A percentile compares a stretch with the other conserved stretches of the same genome.
phyloP scores from a whole-genome alignment of 192 early-diverging fungal genomes.

The Chytriomyces confervae region DNA sequence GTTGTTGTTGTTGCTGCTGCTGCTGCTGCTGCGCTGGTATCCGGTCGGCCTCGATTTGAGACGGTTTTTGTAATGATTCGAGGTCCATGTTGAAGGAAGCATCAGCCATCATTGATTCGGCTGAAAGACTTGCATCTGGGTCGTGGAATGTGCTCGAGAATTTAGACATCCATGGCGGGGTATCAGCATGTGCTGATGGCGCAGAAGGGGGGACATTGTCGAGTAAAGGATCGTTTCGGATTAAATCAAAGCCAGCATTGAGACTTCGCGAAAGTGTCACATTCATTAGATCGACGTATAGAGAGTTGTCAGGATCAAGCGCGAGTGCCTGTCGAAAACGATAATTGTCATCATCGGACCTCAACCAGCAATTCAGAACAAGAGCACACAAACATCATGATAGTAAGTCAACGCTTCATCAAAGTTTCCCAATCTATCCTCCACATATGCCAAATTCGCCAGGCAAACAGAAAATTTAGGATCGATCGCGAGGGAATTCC shows the following conservation, averaged over 20 bases:
- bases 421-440: slow-evolving; percentile 57
- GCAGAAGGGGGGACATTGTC: too few species aligned
- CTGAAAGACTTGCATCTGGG: not conserved
- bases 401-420: slow-evolving; percentile 62
- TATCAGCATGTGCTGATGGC: not conserved
- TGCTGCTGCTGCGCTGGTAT: not conserved
- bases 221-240: not conserved
- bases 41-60: not conserved
- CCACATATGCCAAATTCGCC: slow-evolving; percentile 60
- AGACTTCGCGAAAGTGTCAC: not conserved
- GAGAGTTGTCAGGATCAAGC: slow-evolving; percentile 4
- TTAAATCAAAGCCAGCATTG: not conserved
- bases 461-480: slow-evolving; percentile 53
- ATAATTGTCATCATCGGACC: not conserved
- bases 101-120: not conserved
- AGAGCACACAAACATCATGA: slow-evolving; percentile 47
- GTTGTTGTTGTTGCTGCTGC: too few species aligned
- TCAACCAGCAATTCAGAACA: not conserved
- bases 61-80: not conserved
- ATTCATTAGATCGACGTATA: not conserved
- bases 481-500: slow-evolving; percentile 48
- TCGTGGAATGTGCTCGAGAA: not conserved
- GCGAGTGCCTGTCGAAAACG: not conserved
- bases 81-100: not conserved
- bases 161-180: not conserved